Conservation (phyloP, 371 early-diverging fungal genomes). For the Mucor circinelloides region DNA sequence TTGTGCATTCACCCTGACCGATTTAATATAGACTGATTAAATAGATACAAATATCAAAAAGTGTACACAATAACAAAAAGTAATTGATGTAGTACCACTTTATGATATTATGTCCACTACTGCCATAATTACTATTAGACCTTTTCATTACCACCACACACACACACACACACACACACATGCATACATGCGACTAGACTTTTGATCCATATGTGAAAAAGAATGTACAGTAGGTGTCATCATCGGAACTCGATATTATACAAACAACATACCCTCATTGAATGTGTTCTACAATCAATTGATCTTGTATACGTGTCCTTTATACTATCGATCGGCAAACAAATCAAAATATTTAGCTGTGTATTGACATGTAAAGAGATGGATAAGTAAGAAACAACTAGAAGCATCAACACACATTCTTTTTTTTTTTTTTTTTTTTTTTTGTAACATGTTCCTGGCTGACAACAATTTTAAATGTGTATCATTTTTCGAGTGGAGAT, state of each 20-base stretch:
- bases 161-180: no score
- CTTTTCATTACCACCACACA: no score
- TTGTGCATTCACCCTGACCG: not conserved
- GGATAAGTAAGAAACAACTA: not conserved
- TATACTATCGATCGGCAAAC: not conserved
- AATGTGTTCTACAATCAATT: not conserved
- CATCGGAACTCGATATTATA: not conserved
- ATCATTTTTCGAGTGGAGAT: not conserved
- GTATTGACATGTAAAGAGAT: not conserved
- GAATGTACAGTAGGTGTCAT: no score
- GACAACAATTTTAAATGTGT: not conserved
- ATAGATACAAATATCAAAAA: not conserved
- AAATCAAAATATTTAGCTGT: not conserved
- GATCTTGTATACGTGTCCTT: not conserved
- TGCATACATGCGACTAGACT: no score
- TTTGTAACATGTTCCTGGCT: not conserved
- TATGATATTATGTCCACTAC: not conserved
- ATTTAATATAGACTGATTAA: no score
- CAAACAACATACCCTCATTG: not conserved
- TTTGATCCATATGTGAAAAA: no score
- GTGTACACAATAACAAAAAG: conserved; percentile 5
- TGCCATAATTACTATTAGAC: no score
- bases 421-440: not conserved
- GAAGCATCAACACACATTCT: not conserved
- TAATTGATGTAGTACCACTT: not conserved